phyloP scores from a whole-genome alignment of 257 asterid genomes.

The Solanum clarkiae region DNA sequence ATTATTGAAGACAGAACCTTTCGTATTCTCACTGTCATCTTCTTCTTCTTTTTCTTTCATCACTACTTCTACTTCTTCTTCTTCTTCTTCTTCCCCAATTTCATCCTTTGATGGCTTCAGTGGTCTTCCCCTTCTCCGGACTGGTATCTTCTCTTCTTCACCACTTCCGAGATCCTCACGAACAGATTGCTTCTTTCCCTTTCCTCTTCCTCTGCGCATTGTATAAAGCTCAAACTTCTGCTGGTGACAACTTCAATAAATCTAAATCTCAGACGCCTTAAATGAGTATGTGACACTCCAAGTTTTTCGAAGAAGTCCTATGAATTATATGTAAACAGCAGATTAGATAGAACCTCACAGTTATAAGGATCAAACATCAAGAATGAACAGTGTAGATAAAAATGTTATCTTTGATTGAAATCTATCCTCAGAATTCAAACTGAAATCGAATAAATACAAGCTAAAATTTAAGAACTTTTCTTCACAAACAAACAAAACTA shows the following conservation, averaged over 20 bases:
- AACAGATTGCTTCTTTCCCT: slow-evolving; percentile 50
- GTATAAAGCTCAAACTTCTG: slow-evolving; percentile 1
- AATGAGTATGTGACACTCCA: neutral
- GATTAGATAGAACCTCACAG: neutral
- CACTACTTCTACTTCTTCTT: slow-evolving; percentile 34
- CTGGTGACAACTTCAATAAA: slow-evolving; percentile 11
- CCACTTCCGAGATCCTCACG: slow-evolving; percentile 49
- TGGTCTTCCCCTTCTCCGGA: slow-evolving; percentile 74
- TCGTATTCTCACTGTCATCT: slow-evolving; percentile 31
- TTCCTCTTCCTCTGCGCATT: slow-evolving; percentile 83
- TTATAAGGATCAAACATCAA: neutral
- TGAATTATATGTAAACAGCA: neutral
- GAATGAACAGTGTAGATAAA: neutral
- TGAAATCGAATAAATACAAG: neutral
- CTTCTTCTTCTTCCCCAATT: slow-evolving; percentile 34
- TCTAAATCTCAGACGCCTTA: neutral
- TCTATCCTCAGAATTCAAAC: neutral
- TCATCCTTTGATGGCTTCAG: slow-evolving; percentile 45
- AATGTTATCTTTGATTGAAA: neutral
- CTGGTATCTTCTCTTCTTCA: slow-evolving; percentile 58
- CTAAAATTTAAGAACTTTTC: neutral
- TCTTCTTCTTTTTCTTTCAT: slow-evolving; percentile 39
- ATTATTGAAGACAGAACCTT: slow-evolving; percentile 15
- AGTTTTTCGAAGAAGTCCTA: neutral
- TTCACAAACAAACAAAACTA: neutral